These are phyloP conservation scores for Candida wancherniae DNA, from an alignment of 805 yeast species.

Conservation along the genomic window DNA sequence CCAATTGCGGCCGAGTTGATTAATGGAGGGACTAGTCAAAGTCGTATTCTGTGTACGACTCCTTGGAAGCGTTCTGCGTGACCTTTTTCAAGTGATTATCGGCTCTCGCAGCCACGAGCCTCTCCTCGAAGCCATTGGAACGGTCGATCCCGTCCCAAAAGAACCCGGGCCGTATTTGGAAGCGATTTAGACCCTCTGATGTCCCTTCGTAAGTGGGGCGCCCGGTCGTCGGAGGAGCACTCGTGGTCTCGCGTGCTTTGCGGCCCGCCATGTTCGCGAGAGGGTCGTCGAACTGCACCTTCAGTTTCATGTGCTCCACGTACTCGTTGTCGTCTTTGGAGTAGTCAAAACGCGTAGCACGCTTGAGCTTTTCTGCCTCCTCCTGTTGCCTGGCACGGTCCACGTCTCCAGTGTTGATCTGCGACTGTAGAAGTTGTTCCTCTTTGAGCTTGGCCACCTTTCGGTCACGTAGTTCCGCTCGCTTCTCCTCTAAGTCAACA, in stretches of 20 bases:
- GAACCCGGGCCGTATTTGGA: constrained; percentile 69
- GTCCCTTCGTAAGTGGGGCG: constrained; percentile 51
- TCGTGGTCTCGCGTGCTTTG: constrained; percentile 14
- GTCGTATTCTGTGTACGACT: constrained; percentile 18
- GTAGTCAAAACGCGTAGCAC: constrained; percentile 29
- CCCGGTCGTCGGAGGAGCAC: constrained; percentile 30
- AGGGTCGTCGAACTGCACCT: constrained; percentile 59
- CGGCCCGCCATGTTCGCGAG: constrained; percentile 40
- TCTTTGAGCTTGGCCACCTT: constrained; percentile 4
- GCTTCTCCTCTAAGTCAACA: constrained; percentile 20
- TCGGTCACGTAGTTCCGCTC: constrained; percentile 12
- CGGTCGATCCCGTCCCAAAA: constrained; percentile 93
- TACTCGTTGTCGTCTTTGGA: constrained; percentile 35
- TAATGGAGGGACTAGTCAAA: constrained; percentile 6
- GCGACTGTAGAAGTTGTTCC: constrained; percentile 10
- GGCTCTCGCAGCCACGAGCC: constrained; percentile 43
- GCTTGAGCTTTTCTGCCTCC: constrained; percentile 11
- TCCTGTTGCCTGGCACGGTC: constrained; percentile 14
- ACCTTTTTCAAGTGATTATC: constrained; percentile 17
- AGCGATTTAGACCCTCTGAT: constrained; percentile 62
- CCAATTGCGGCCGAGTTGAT: not conserved
- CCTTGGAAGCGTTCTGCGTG: constrained; percentile 9
- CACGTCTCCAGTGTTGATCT: constrained; percentile 12
- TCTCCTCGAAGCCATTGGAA: constrained; percentile 78
- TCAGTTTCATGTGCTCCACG: constrained; percentile 27